Conservation (phyloP, 116 monocot species). For the Trichopus zeylanicus region DNA sequence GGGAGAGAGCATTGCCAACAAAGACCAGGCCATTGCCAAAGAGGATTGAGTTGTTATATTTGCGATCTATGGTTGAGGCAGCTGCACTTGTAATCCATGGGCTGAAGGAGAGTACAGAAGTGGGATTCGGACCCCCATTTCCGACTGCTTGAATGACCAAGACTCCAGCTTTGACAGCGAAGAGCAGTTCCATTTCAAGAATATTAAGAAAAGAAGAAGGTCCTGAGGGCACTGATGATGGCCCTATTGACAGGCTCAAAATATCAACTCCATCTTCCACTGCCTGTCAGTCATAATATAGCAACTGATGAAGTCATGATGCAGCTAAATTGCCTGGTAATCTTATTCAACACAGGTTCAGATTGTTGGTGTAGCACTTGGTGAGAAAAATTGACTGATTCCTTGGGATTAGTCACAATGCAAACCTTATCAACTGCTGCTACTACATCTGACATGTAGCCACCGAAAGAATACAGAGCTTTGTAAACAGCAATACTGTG, state of each 20-base stretch:
- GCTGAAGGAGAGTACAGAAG: constrained; percentile 60
- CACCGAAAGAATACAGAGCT: constrained; percentile 62
- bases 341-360: too few relatives aligned
- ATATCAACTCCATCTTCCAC: constrained; percentile 74
- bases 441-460: constrained; percentile 77
- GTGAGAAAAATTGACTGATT: not conserved
- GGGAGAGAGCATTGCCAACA: constrained; percentile 37
- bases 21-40: constrained; percentile 38
- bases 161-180: constrained; percentile 58
- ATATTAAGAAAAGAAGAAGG: constrained; percentile 47
- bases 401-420: not conserved
- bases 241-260: constrained; percentile 57
- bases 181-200: constrained; percentile 53
- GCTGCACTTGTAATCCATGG: constrained; percentile 71
- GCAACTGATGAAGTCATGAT: too few relatives aligned
- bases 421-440: constrained; percentile 75
- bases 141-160: constrained; percentile 59
- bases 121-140: constrained; percentile 44
- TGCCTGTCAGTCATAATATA: too few relatives aligned
- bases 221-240: constrained; percentile 34
- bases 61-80: constrained; percentile 53
- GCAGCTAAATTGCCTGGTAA: too few relatives aligned
- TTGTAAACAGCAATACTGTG: constrained; percentile 69
- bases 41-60: constrained; percentile 46
- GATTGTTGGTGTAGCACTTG: not conserved